These are phyloP conservation scores for Coemansia sp. DNA, from an alignment of 192 early-diverging fungal genomes.

Conservation along the genomic window DNA sequence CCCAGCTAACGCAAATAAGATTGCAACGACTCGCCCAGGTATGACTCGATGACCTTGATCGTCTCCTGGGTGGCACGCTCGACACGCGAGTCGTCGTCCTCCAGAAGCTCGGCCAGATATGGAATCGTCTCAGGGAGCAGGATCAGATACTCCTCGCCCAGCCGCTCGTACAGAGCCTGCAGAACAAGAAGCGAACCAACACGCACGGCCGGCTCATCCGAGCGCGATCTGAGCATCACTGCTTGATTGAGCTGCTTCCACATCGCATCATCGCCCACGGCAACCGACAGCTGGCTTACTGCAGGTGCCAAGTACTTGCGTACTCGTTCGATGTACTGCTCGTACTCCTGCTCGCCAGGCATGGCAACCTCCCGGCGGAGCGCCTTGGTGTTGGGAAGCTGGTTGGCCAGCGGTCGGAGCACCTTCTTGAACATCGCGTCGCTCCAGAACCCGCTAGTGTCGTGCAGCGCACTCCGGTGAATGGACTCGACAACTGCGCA, in stretches of 20 bases:
- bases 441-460: slow-evolving; percentile 65
- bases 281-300: slow-evolving; percentile 78
- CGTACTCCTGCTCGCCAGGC: slow-evolving; percentile 15
- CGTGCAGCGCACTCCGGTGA: slow-evolving; percentile 67
- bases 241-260: slow-evolving; percentile 90
- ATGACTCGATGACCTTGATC: slow-evolving; percentile 82
- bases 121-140: slow-evolving; percentile 95
- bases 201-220: slow-evolving; percentile 69
- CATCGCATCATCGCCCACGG: slow-evolving; percentile 72
- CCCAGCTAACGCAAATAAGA: slow-evolving; percentile 82
- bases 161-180: slow-evolving; percentile 78
- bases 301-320: slow-evolving; percentile 71
- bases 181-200: slow-evolving; percentile 70
- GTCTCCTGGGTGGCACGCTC: slow-evolving; percentile 81
- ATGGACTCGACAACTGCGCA: slow-evolving; percentile 69
- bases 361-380: not conserved
- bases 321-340: slow-evolving; percentile 60
- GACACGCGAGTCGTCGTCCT: slow-evolving; percentile 87
- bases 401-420: slow-evolving; percentile 69
- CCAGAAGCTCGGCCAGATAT: slow-evolving; percentile 92
- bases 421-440: slow-evolving; percentile 79
- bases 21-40: slow-evolving; percentile 88
- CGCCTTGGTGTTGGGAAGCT: slow-evolving; percentile 65
- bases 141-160: slow-evolving; percentile 94
- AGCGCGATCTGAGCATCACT: slow-evolving; percentile 77